Percentiles rank a stretch among this genome's conserved stretches.
phyloP scores from a whole-genome alignment of 208 protist species.

The Hexamita inflata region DNA sequence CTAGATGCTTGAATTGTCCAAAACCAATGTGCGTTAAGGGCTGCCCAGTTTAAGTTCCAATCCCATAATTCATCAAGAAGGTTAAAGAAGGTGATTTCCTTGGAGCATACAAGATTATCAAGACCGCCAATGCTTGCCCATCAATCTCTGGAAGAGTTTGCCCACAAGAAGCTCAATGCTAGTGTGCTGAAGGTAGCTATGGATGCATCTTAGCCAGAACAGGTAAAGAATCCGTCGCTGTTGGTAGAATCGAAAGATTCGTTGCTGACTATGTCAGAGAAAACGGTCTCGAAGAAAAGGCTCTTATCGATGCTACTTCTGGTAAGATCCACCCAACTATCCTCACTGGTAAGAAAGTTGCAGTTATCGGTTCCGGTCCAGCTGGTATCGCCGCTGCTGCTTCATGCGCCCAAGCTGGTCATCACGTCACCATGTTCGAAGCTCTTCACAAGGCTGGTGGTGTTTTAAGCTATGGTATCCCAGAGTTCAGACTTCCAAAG shows the following conservation, averaged over 20 bases:
- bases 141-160: slow-evolving; percentile 26
- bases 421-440: slow-evolving; percentile 28
- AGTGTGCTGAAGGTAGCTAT: slow-evolving; percentile 8
- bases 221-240: background rate
- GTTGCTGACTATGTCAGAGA: slow-evolving; percentile 29
- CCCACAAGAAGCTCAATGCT: slow-evolving; percentile 28
- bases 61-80: slow-evolving; percentile 24
- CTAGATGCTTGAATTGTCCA: slow-evolving; percentile 12
- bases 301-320: background rate
- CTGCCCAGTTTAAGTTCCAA: slow-evolving; percentile 27
- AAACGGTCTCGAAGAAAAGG: slow-evolving; percentile 20
- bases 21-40: slow-evolving; percentile 21
- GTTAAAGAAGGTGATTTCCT: slow-evolving; percentile 23
- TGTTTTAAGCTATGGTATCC: slow-evolving; percentile 29
- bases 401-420: slow-evolving; percentile 9
- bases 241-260: slow-evolving; percentile 24
- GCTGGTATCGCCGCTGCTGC: slow-evolving; percentile 29
- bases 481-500: slow-evolving; percentile 33
- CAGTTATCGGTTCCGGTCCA: slow-evolving; percentile 33
- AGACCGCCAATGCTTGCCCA: background rate
- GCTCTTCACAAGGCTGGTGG: slow-evolving; percentile 18
- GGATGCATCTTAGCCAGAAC: slow-evolving; percentile 2
- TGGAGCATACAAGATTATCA: slow-evolving; percentile 26
- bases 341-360: slow-evolving; percentile 24
- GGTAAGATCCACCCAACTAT: background rate